Conservation (phyloP, 768 basidiomycete species). For the Collybiopsis luxurians region DNA sequence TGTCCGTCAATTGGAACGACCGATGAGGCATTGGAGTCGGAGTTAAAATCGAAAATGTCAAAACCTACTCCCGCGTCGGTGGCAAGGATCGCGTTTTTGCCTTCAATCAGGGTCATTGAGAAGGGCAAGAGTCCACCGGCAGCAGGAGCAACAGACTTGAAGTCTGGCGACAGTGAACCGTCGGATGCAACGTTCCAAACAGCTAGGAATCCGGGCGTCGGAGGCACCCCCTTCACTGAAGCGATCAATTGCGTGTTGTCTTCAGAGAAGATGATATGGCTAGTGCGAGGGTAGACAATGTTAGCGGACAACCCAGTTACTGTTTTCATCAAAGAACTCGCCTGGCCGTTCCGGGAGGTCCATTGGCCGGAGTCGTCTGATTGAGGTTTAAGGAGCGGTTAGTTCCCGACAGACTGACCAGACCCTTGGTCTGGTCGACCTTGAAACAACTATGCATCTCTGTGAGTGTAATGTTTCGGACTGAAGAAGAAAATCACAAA, state of each 20-base stretch:
- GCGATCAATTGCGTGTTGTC: slow-evolving; percentile 42
- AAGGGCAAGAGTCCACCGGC: slow-evolving; percentile 46
- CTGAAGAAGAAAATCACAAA: slow-evolving; percentile 12
- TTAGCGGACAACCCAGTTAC: too few relatives aligned
- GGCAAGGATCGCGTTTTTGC: slow-evolving; percentile 37
- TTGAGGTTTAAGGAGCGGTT: slow-evolving; percentile 41
- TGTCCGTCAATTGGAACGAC: slow-evolving; percentile 34
- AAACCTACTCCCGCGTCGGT: slow-evolving; percentile 39
- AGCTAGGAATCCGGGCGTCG: slow-evolving; percentile 48
- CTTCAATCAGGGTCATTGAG: slow-evolving; percentile 42
- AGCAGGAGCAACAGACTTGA: slow-evolving; percentile 32
- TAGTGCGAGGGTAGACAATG: slow-evolving; percentile 8
- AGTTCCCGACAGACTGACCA: slow-evolving; percentile 36
- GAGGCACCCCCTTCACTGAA: slow-evolving; percentile 47
- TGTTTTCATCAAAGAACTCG: too few relatives aligned
- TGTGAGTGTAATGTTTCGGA: background rate
- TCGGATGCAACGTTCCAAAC: slow-evolving; percentile 43
- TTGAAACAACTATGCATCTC: slow-evolving; percentile 35
- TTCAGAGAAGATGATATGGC: slow-evolving; percentile 46
- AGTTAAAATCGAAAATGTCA: slow-evolving; percentile 35
- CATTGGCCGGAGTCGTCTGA: slow-evolving; percentile 50
- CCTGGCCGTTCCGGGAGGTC: slow-evolving; percentile 38
- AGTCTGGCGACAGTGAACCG: slow-evolving; percentile 42
- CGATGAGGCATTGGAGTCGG: slow-evolving; percentile 20
- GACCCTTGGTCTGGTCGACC: slow-evolving; percentile 38